Base-by-base conservation (phyloP, 495 filamentous ascomycete species). In the Aspergillus saccharolyticus region DNA sequence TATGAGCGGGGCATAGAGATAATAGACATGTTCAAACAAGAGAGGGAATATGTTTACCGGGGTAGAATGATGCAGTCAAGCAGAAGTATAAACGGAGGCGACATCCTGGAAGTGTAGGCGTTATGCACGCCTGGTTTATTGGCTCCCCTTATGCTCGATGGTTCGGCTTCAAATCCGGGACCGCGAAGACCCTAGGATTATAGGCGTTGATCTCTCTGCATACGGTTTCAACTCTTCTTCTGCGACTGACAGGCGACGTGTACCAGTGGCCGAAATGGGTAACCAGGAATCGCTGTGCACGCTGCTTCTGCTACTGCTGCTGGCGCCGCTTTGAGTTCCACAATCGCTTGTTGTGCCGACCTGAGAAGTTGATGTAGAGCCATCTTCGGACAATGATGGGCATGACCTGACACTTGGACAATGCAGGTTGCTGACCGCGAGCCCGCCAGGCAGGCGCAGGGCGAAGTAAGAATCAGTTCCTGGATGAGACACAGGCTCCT, bases 111-210 rank as follows among this genome's bases (percentile, higher is more conserved):
- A 50, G 67, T 60, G 63, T 33, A 42, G 18, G 21, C 54, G 59
- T 45, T 60, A 60, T 44, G 54, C 58, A 15, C 61, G 44, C 33
- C 67, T 68, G 17, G 64, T 59, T 49, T 69, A 59, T 56, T 53
- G 66, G 24, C 61, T 53, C 28, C 62, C 62, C 19, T 53, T 57
- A 19, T 57, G 61, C n/a, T 67, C 67, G 18, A 72, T 56, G 52
- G 61, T 72, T 16, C 71, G 69, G 46, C 60, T 71, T 33, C 70
- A 65, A 48, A 68, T 49, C 12, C 72, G 64, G 16, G 71, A 72
- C 45, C 74, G 68, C 42, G 52, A 30, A 10, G 48, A 1, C 20
- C 69, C 73, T 19, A 19, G 42, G 45, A 17, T 1, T 24, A 20
- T 42, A n/a, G 22, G 20, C 54, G 19, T 42, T 24, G 16, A 22